Percentiles rank a stretch among this genome's conserved stretches.
These are phyloP conservation scores for Fusarium algeriense DNA, from an alignment of 2,329 filamentous ascomycete species.

Conservation along the genomic window DNA sequence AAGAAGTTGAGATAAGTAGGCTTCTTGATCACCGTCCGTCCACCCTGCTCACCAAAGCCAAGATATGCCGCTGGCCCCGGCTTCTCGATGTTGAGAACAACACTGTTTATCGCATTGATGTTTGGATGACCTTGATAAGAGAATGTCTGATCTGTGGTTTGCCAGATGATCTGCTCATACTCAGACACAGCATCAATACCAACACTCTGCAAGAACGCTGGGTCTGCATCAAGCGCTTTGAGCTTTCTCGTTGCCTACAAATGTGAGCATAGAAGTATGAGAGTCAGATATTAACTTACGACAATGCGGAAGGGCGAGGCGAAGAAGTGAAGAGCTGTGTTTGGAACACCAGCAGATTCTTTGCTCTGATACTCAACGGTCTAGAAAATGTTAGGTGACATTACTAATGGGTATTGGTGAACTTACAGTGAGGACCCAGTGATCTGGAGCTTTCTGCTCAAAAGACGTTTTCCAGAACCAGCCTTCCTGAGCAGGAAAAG, in stretches of 20 bases:
- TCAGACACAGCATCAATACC: not conserved
- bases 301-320: slow-evolving; percentile 1
- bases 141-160: not conserved
- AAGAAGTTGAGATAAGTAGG: not conserved
- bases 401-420: fast-evolving
- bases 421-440: not conserved
- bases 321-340: slow-evolving; percentile 1
- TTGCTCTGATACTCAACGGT: not conserved
- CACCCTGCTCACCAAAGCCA: slow-evolving; percentile 3
- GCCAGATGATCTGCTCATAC: slow-evolving; percentile 3
- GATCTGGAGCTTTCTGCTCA: not conserved
- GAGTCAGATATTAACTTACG: fast-evolving
- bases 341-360: not conserved
- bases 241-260: not conserved
- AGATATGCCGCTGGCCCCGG: not conserved
- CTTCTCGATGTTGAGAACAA: slow-evolving; percentile 2
- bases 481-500: not conserved
- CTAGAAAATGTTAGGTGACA: not conserved
- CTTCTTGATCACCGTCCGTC: slow-evolving; percentile 4
- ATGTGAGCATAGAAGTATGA: fast-evolving
- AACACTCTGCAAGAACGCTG: not conserved
- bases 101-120: not conserved
- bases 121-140: not conserved
- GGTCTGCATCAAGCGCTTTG: not conserved
- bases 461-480: slow-evolving; percentile 7